phyloP scores from a whole-genome alignment of 345 rosid genomes.

The Murraya koenigii region DNA sequence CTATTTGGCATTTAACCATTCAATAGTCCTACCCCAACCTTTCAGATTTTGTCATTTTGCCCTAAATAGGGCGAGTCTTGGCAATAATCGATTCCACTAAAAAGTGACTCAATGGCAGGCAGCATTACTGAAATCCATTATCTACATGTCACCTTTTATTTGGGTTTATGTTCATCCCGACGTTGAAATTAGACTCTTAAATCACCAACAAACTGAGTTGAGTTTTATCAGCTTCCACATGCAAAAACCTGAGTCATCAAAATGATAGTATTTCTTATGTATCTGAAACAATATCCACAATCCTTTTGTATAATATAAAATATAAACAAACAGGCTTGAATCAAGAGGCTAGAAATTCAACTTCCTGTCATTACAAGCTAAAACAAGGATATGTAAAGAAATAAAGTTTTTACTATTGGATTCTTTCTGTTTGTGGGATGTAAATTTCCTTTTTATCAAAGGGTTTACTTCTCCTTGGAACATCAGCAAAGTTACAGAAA shows the following conservation, averaged over 20 bases:
- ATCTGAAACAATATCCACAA: not conserved
- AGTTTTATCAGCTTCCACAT: not conserved
- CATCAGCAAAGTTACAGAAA: constrained; percentile 33
- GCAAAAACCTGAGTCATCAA: not conserved
- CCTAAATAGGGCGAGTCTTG: not conserved
- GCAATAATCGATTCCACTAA: not conserved
- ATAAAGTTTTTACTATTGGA: not conserved
- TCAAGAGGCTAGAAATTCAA: not conserved
- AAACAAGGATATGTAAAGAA: constrained; percentile 14
- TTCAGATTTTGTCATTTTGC: not conserved
- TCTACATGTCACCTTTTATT: constrained; percentile 1
- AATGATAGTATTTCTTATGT: not conserved
- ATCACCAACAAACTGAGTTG: not conserved
- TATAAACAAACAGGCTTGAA: not conserved
- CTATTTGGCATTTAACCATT: not conserved
- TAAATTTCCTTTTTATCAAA: constrained; percentile 38
- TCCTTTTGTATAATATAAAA: not conserved
- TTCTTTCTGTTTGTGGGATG: constrained; percentile 21
- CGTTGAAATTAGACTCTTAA: too few relatives aligned
- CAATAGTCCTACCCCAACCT: not conserved
- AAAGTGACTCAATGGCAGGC: not conserved
- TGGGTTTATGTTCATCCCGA: not conserved
- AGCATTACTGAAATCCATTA: not conserved
- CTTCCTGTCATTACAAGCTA: not conserved
- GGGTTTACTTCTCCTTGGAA: constrained; percentile 39